A percentile compares a stretch with the other conserved stretches of the same genome.
Conservation (phyloP, 768 basidiomycete species). For the Psilocybe tampanensis region DNA sequence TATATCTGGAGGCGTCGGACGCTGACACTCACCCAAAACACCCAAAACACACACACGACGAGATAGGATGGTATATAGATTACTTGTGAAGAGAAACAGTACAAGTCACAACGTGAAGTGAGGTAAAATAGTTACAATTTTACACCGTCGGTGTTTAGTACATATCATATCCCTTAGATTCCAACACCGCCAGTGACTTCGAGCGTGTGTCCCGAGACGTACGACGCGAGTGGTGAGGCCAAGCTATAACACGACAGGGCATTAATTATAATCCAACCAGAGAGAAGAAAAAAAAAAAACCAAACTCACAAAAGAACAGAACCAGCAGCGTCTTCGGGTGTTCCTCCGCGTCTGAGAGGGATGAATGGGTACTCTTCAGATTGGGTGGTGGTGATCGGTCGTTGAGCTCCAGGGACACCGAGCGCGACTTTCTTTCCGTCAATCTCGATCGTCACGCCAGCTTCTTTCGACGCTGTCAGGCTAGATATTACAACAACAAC, state of each 20-base stretch:
- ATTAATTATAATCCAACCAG: neutral
- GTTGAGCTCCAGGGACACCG: constrained; percentile 67
- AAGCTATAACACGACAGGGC: constrained; percentile 48
- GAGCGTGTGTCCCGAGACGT: constrained; percentile 81
- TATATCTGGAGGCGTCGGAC: too few relatives aligned
- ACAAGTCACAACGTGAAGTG: too few relatives aligned
- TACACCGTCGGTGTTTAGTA: too few relatives aligned
- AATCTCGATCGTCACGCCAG: constrained; percentile 73
- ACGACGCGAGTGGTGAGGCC: constrained; percentile 76
- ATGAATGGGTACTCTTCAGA: constrained; percentile 42
- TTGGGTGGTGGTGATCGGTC: constrained; percentile 30
- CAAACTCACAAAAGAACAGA: constrained; percentile 73
- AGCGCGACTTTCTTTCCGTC: constrained; percentile 84
- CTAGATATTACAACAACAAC: constrained; percentile 33
- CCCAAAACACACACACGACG: too few relatives aligned
- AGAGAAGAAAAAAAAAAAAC: neutral
- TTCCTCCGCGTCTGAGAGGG: constrained; percentile 71
- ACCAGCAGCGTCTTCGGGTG: constrained; percentile 76
- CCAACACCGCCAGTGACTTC: constrained; percentile 84
- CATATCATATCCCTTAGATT: too few relatives aligned
- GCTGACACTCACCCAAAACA: too few relatives aligned
- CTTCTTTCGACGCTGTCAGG: constrained; percentile 79
- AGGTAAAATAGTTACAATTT: too few relatives aligned
- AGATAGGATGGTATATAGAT: too few relatives aligned
- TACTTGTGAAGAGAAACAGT: too few relatives aligned